A percentile compares a stretch with the other conserved stretches of the same genome.
phyloP scores from a whole-genome alignment of 345 rosid species.

The Boechera stricta region DNA sequence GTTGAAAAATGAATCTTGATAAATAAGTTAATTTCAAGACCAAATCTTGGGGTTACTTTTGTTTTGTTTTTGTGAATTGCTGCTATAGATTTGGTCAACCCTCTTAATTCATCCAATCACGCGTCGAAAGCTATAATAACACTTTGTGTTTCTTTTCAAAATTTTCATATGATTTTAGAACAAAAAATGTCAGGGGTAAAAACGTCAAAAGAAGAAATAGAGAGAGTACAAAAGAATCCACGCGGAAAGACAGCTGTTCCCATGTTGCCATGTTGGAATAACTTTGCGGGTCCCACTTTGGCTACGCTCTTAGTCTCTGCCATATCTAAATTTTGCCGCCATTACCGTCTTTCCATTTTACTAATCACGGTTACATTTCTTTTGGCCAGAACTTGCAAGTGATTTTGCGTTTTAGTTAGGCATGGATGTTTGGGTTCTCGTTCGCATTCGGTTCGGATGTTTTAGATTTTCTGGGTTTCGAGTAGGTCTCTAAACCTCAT shows the following conservation, averaged over 20 bases:
- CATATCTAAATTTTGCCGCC: not conserved
- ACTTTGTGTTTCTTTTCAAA: not conserved
- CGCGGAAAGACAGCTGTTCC: conserved; percentile 50
- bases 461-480: too few relatives aligned
- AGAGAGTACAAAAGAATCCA: conserved; percentile 34
- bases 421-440: too few relatives aligned
- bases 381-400: too few relatives aligned
- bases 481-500: too few relatives aligned
- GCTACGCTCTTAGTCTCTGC: not conserved
- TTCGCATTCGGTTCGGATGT: too few relatives aligned
- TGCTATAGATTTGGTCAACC: not conserved
- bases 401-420: too few relatives aligned
- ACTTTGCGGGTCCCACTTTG: conserved; percentile 22
- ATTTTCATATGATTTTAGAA: not conserved
- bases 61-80: not conserved
- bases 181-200: conserved; percentile 37
- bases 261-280: conserved; percentile 42
- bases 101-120: conserved; percentile 36
- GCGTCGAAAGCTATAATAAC: conserved; percentile 11
- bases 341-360: too few relatives aligned
- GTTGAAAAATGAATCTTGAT: not conserved
- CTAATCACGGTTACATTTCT: too few relatives aligned
- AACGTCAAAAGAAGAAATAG: conserved; percentile 1
- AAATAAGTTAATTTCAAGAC: conserved; percentile 2
- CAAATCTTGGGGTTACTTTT: not conserved